Percentiles rank a stretch among this genome's conserved stretches.
These are phyloP conservation scores for Nannizzia gypsea DNA, from an alignment of 2,329 filamentous ascomycete species.

Conservation along the genomic window DNA sequence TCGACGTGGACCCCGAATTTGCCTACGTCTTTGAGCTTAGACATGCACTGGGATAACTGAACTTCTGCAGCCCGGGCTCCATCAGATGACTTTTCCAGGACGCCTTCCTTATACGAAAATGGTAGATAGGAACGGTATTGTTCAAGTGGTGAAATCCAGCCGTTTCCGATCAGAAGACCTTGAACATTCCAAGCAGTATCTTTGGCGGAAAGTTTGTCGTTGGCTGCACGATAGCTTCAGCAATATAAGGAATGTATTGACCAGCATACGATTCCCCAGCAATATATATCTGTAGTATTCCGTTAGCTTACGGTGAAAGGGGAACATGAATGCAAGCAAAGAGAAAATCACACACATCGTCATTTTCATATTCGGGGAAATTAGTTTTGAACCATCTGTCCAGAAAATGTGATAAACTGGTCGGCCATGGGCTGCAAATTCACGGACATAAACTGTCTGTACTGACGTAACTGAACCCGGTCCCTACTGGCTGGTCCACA, in stretches of 20 bases:
- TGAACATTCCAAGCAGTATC: conserved; percentile 60
- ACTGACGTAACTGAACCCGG: conserved; percentile 90
- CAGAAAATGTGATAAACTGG: conserved; percentile 76
- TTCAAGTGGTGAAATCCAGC: conserved; percentile 83
- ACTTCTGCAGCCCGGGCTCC: conserved; percentile 54
- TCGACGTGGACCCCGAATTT: conserved; percentile 53
- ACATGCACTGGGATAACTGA: conserved; percentile 56
- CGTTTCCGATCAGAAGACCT: conserved; percentile 88
- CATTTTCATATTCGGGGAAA: conserved; percentile 81
- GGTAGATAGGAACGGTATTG: conserved; percentile 83
- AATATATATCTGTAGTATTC: conserved; percentile 62
- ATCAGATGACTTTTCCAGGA: conserved; percentile 58
- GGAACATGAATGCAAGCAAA: background rate
- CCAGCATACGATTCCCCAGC: conserved; percentile 95
- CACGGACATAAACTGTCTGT: conserved; percentile 75
- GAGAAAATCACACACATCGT: conserved; percentile 53
- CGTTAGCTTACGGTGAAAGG: background rate
- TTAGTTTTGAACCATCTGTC: conserved; percentile 83
- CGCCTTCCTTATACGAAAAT: conserved; percentile 63
- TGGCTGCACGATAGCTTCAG: conserved; percentile 78
- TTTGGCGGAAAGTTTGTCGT: conserved; percentile 46
- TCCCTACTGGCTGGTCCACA: conserved; percentile 93
- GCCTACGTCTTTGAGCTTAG: conserved; percentile 47
- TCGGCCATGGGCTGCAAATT: conserved; percentile 79
- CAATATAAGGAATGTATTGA: conserved; percentile 94